Conservation (phyloP, 495 filamentous ascomycete species). For the Penicillium verhagenii region DNA sequence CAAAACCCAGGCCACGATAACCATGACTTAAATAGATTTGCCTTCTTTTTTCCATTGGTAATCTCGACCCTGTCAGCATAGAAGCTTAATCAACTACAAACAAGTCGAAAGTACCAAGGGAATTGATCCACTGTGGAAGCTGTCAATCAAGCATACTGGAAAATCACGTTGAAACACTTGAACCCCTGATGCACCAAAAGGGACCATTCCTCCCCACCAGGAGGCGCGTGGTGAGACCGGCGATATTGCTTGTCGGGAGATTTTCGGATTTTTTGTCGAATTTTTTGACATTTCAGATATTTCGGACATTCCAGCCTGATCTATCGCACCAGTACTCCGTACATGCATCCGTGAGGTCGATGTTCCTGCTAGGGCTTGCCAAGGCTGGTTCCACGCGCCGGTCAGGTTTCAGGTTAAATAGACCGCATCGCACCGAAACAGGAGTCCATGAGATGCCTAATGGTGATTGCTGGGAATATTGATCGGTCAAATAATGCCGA, state of each 20-base stretch:
- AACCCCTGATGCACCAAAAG: conserved; percentile 9
- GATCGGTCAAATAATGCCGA: neutral
- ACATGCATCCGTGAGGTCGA: conserved; percentile 13
- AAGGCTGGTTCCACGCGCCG: conserved; percentile 28
- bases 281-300: neutral
- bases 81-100: conserved; percentile 23
- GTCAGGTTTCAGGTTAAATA: conserved; percentile 27
- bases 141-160: conserved; percentile 6
- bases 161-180: conserved; percentile 17
- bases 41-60: neutral
- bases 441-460: neutral
- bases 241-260: conserved; percentile 1
- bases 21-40: neutral
- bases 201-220: conserved; percentile 8
- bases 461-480: conserved; percentile 14
- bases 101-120: neutral
- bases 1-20: neutral
- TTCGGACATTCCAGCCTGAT: conserved; percentile 1
- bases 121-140: conserved; percentile 4
- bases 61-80: conserved; percentile 6
- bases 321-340: neutral
- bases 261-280: too few species aligned
- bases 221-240: conserved; percentile 15
- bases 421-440: neutral
- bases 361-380: conserved; percentile 17